Evolutionary conservation across 75 land plant species (phyloP).

Genomic region (Larix kaempferi): DNA sequence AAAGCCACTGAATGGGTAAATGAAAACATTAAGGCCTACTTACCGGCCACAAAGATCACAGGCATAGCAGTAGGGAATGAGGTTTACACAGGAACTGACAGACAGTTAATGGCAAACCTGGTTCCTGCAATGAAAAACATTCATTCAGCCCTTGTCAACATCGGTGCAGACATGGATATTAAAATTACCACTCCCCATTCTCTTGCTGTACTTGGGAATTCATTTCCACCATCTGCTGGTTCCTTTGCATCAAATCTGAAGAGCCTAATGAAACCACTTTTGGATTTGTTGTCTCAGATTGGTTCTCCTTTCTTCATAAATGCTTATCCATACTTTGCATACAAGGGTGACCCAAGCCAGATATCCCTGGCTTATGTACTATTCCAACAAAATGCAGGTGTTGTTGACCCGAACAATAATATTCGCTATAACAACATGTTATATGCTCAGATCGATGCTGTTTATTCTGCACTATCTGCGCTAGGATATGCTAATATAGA

Average conservation of each 20-base stretch:
- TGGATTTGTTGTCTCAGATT: slow-evolving; percentile 48
- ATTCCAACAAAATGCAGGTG: slow-evolving; percentile 44
- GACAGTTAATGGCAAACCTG: slow-evolving; percentile 24
- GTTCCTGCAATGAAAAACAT: slow-evolving; percentile 70
- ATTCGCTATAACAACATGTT: slow-evolving; percentile 65
- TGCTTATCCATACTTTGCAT: slow-evolving; percentile 83
- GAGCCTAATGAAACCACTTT: slow-evolving; percentile 21
- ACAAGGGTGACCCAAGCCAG: slow-evolving; percentile 36
- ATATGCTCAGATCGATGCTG: slow-evolving; percentile 70
- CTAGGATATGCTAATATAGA: slow-evolving; percentile 56
- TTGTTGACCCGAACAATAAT: slow-evolving; percentile 27
- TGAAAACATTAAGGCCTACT: slow-evolving; percentile 36
- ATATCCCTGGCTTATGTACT: slow-evolving; percentile 56
- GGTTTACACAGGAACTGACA: slow-evolving; percentile 49
- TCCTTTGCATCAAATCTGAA: slow-evolving; percentile 37
- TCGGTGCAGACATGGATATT: slow-evolving; percentile 35
- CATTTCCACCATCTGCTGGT: slow-evolving; percentile 72
- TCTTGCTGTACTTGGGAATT: slow-evolving; percentile 41
- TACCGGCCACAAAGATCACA: slow-evolving; percentile 62
- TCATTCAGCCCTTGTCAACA: slow-evolving; percentile 30
- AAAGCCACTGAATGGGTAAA: slow-evolving; percentile 49
- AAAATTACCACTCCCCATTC: slow-evolving; percentile 64
- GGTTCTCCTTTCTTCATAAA: slow-evolving; percentile 62
- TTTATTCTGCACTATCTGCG: slow-evolving; percentile 46
- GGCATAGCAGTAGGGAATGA: slow-evolving; percentile 73